Base-by-base conservation (phyloP, 2,329 filamentous ascomycete genomes). In the Aspergillus novofumigatus region DNA sequence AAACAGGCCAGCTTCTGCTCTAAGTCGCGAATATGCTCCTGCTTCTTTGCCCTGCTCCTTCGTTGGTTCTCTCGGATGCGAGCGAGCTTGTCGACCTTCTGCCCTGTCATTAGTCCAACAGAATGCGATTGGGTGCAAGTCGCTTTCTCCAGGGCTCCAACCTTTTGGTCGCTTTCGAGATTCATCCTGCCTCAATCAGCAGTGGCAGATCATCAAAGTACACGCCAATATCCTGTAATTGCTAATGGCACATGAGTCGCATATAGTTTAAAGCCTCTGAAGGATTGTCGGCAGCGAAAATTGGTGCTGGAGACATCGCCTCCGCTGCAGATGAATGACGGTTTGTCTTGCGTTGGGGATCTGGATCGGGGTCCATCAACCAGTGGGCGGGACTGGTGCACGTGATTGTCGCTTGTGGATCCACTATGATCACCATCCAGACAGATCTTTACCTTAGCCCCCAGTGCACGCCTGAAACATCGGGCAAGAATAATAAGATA, bases 41-140 rank as follows among this genome's bases (percentile, higher is more conserved):
- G 73, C 51, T 66, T 69, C 45, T 65, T 63, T 3, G 73, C 72
- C 41, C 73, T 67, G 51, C 72, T 74, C 48, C 67, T 73, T 35
- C 73, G 72, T 53, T 75, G 73, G 35, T 75, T 75, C 29, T 75
- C 72, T 20, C 73, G 62, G 29, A 75, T 64, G 26, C 72, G 69
- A 49, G 83, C 81, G 35, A 71, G 66, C 55, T 67, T 66, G 29
- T 69, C 65, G 32, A 59, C 49, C 51, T 67, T 63, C 68, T 74
- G 47, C 17, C 6, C 44, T 7, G 11, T 17, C 21, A 17, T 47
- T 47, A 14, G 44, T 23, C 20, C 4, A 23, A 23, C 44, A 26
- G 44, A 23, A 47, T 23, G 21, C 44, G 23, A 17, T 47, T 26
- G 44, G 14, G 11, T 14, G 44, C 9, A 17, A 11, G 21, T 47